Percentiles rank a stretch among this genome's conserved stretches.
These are phyloP conservation scores for Albatrellus sp. DNA, from an alignment of 1,284 basidiomycete species.

Conservation along the genomic window DNA sequence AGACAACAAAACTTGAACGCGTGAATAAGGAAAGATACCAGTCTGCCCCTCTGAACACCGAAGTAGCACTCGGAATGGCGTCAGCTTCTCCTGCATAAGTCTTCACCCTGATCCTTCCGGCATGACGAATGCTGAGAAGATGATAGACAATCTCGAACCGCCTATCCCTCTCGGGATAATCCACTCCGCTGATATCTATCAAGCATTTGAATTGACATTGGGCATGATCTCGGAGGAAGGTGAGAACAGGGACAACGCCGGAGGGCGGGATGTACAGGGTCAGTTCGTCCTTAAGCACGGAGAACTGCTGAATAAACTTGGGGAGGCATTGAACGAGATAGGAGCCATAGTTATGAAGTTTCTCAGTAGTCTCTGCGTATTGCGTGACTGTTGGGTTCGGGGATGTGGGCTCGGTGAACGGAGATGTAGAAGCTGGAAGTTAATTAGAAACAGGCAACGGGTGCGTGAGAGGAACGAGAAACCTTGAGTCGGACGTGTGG, in stretches of 20 bases:
- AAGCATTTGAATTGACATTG: slow-evolving; percentile 91
- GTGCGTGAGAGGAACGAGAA: slow-evolving; percentile 4
- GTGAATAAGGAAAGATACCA: slow-evolving; percentile 46
- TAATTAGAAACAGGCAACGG: not conserved
- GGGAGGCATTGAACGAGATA: slow-evolving; percentile 86
- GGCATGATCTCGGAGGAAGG: slow-evolving; percentile 92
- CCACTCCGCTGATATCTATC: slow-evolving; percentile 92
- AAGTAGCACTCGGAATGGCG: slow-evolving; percentile 76
- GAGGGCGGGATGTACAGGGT: slow-evolving; percentile 82
- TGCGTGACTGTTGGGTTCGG: slow-evolving; percentile 69
- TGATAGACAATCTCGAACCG: slow-evolving; percentile 98
- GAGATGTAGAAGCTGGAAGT: slow-evolving; percentile 49
- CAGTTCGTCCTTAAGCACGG: slow-evolving; percentile 95
- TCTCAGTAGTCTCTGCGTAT: slow-evolving; percentile 59
- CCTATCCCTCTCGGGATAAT: slow-evolving; percentile 88
- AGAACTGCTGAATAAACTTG: slow-evolving; percentile 95
- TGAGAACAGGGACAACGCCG: slow-evolving; percentile 76
- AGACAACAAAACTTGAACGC: not conserved
- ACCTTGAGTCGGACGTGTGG: slow-evolving; percentile 33
- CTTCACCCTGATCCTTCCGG: slow-evolving; percentile 88
- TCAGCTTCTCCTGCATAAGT: slow-evolving; percentile 97
- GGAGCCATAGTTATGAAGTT: slow-evolving; percentile 81
- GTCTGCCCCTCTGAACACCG: slow-evolving; percentile 84
- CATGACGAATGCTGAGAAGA: slow-evolving; percentile 70
- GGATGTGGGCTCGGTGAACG: slow-evolving; percentile 80